Evolutionary conservation across 2,329 filamentous ascomycete genomes (phyloP).

Genomic region (Juglanconis juglandina): DNA sequence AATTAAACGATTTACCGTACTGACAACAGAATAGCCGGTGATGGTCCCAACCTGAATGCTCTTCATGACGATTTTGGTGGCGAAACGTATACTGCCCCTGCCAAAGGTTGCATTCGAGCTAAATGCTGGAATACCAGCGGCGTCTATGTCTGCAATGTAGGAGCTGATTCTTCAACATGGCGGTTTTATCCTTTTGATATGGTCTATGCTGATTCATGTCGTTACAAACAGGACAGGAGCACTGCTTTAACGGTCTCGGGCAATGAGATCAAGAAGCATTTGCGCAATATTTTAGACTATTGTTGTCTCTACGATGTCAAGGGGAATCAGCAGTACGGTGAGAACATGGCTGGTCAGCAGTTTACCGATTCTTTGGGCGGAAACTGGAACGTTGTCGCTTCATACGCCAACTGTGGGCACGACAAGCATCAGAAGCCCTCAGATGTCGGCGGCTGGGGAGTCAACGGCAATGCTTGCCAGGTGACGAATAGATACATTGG

Average conservation of each 20-base stretch:
- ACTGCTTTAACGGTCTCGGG: neutral
- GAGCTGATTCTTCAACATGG: neutral
- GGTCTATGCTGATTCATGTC: neutral
- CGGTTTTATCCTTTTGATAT: neutral
- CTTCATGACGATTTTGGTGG: neutral
- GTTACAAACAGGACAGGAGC: neutral
- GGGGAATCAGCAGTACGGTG: neutral
- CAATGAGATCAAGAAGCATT: neutral
- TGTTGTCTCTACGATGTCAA: neutral
- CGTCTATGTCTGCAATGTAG: constrained; percentile 1
- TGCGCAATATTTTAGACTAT: neutral
- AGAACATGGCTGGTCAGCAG: neutral
- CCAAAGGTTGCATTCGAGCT: neutral
- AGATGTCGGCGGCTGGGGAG: neutral
- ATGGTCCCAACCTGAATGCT: neutral
- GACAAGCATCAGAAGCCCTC: neutral
- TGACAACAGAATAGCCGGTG: neutral
- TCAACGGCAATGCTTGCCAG: neutral
- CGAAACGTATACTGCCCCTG: neutral
- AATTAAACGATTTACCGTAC: too few relatives aligned
- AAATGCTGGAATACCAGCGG: constrained; percentile 4
- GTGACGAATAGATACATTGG: neutral
- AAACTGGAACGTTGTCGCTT: neutral
- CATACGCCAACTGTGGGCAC: neutral
- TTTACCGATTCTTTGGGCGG: constrained; percentile 1